Evolutionary conservation across 129 eudicot species (phyloP).

Genomic region (Saposhnikovia divaricata): DNA sequence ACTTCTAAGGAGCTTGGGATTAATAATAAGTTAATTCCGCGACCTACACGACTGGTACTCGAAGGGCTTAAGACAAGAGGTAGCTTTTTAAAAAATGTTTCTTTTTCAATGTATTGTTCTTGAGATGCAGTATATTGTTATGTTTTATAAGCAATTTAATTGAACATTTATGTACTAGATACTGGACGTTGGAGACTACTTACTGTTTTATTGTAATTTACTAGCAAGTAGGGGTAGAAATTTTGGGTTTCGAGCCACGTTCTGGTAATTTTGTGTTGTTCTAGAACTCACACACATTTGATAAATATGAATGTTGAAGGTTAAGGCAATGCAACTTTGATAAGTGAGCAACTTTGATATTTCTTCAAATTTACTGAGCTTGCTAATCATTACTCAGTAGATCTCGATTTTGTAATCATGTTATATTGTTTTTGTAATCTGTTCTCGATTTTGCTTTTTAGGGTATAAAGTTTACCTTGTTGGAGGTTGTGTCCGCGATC

Average conservation of each 20-base stretch:
- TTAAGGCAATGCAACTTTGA: background rate
- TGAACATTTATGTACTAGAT: background rate
- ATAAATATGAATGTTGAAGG: background rate
- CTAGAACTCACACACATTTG: background rate
- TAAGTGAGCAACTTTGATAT: background rate
- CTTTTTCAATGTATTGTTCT: background rate
- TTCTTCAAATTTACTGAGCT: background rate
- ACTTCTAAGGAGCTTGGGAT: constrained; percentile 71
- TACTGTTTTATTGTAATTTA: background rate
- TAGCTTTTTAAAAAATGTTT: constrained; percentile 3
- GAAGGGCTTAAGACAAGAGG: constrained; percentile 63
- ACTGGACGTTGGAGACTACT: background rate
- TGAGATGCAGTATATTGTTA: background rate
- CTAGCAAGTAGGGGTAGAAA: background rate
- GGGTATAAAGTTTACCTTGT: constrained; percentile 88
- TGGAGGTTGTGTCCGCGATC: constrained; percentile 90
- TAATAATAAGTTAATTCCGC: constrained; percentile 41
- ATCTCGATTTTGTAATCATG: background rate
- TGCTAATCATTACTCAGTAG: background rate
- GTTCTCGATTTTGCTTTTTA: constrained; percentile 9
- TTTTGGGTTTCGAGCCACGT: background rate
- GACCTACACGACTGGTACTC: constrained; percentile 53
- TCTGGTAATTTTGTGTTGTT: background rate
- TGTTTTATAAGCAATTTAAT: background rate
- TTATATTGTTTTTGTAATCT: background rate